Base-by-base conservation (phyloP, 208 protist genomes). In the Histomonas meleagridis region DNA sequence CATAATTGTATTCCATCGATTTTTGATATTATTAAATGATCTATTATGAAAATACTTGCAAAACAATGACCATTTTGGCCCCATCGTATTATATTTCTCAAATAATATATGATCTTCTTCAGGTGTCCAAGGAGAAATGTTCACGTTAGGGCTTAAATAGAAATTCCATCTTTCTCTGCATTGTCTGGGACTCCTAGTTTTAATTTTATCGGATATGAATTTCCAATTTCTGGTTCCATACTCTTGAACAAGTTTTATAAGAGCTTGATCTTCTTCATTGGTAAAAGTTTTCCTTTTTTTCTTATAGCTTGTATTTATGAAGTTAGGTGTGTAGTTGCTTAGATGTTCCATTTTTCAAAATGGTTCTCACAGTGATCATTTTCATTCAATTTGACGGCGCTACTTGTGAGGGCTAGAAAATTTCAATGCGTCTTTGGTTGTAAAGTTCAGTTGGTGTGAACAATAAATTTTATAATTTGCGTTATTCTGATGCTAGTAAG, bases 81-180 rank as follows among this genome's bases (percentile, higher is more conserved):
- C 65, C 21, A 76, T 40, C 43, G 32, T 32, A 14, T 76, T 76
- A 76, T 43, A 76, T 43, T 76, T 76, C 21, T 76, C 10, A 21
- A 76, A 40, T 43, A 76, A 76, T 12, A 76, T 23, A 12, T 43
- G 18, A 76, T 76, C 65, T 43, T 76, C 65, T 43, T 76, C 65
- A 35, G 21, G 65, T 35, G 65, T 40, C 65, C 65, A 76, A 43
- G 32, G 76, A 32, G 18, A 40, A n/a, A 55, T 43, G 3, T 40
- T 57, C 2, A 86, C n/a, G 26, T 18, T 18, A 55, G 1, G 76
- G 28, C 35, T 86, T 2, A 86, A 14, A 46, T 86, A 86, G 28
- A 55, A 55, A 26, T 40, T 86, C 76, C 76, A 86, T 32, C 76
- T 51, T 28, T 86, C 76, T 51, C 76, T 51, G 46, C 76, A 86